Percentiles rank a stretch among this genome's conserved stretches.
Conservation (phyloP, 371 early-diverging fungal genomes). For the Mucor plumbeus region DNA sequence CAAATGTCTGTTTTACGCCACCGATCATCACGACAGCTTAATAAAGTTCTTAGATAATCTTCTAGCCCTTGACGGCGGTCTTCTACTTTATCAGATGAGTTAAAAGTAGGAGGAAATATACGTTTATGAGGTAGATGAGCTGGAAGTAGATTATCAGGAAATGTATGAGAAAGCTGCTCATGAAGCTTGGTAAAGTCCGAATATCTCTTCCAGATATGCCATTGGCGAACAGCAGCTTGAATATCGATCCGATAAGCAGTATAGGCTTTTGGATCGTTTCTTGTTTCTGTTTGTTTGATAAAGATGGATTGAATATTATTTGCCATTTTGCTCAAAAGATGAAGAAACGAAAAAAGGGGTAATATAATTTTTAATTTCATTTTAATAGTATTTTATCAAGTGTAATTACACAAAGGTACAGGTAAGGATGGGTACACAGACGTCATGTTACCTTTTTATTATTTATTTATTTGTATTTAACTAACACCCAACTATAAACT, state of each 20-base stretch:
- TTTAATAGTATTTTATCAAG: not conserved
- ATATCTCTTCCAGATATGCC: slow-evolving; percentile 88
- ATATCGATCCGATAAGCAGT: slow-evolving; percentile 73
- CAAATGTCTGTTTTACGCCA: slow-evolving; percentile 80
- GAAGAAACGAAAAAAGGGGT: slow-evolving; percentile 14
- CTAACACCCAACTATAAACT: slow-evolving; percentile 33
- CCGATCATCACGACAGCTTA: slow-evolving; percentile 71
- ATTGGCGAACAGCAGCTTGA: slow-evolving; percentile 79
- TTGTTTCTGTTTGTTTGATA: slow-evolving; percentile 65
- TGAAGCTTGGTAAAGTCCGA: slow-evolving; percentile 79
- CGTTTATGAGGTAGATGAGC: slow-evolving; percentile 69
- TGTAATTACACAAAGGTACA: slow-evolving; percentile 1
- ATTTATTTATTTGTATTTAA: slow-evolving; percentile 13
- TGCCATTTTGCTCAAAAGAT: slow-evolving; percentile 20
- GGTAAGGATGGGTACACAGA: not conserved
- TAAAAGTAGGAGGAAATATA: slow-evolving; percentile 64
- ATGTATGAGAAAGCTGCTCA: slow-evolving; percentile 47
- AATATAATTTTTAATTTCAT: not conserved
- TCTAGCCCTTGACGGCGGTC: slow-evolving; percentile 81
- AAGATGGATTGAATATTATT: slow-evolving; percentile 65
- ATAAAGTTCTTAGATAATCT: slow-evolving; percentile 75
- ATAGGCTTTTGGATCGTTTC: slow-evolving; percentile 67
- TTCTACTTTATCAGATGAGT: slow-evolving; percentile 70
- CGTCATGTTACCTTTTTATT: slow-evolving; percentile 18
- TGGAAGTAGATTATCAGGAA: slow-evolving; percentile 64